Base-by-base conservation (phyloP, 768 basidiomycete species). In the Omphalotus guepiniiformis region DNA sequence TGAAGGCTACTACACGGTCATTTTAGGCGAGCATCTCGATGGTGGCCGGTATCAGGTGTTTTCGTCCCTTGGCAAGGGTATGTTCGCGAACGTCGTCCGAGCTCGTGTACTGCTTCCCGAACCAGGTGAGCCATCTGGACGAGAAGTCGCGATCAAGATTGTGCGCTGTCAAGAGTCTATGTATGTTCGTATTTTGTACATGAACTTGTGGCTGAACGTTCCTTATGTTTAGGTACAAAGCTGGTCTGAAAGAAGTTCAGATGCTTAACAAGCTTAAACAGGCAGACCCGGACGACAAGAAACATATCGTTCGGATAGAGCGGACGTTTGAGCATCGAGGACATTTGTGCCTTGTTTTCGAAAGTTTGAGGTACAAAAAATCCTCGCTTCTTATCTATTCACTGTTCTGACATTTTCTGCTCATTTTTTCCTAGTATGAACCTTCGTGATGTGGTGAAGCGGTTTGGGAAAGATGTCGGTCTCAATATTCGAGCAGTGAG, bases 401-500 rank as follows among this genome's bases (percentile, higher is more conserved):
- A 30, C 5, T 42, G 51, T 16, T 3, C 27, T 18, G 25, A 40
- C 16, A 21, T 19, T 29, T 44, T 25, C 22, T n/a, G 12, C 34
- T 44, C 27, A 16, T 28, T 21, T 43, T 36, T 27, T 46, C 23
- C 46, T 51, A 96, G 94, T 59, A 96, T 97, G 93, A 99, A 99
- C 60, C 78, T 99, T 18, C 89, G 95, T 48, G 96, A 98, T 48
- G 93, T 97, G 30, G 87, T 98, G 49, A 98, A 98, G 66, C 85
- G 93, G 16, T 98, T 97, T 64, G 96, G 96, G 37, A 98, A 98
- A 64, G 93, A 99, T 56, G 87, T 99, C 47, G 96, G 96, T 13
- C 71, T 99, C 19, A 96, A 97, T 58, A 87, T 98, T 58, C 82
- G 85, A 55, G 96, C 96, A 41, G 96, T 99, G n/a, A 82, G 95